Evolutionary conservation across 2,329 filamentous ascomycete genomes (phyloP), one percentile per base, ranked within the genome.

Genomic region (Neonectria magnoliae): DNA sequence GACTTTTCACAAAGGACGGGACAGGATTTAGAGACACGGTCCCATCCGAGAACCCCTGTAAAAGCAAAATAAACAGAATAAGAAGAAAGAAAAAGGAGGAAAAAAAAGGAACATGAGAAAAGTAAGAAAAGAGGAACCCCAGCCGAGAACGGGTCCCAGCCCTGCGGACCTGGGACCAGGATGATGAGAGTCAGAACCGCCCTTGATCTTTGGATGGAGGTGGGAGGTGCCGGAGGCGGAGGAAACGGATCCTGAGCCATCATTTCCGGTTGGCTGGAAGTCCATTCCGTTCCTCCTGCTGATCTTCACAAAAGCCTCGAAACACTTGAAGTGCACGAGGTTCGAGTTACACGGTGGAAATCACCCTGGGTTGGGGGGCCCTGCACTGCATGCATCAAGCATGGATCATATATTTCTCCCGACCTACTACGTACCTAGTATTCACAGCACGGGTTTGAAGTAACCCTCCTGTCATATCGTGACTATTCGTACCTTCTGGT

Each of bases 251-350:
- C 18, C 16, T 8, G 38, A 56, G 61, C 61, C 31, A 59, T 27
- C 56, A 38, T 59, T 55, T 59, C 61, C 56, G 61, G 61, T 64
- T 64, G 61, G 56, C 51, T 64, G 56, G 51, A 47, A 33, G 61
- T 36, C 36, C 51, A 56, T 59, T 51, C 61, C 56, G 50, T 64
- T 42, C 56, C 25, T 45, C 50, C 27, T 60, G 56, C 45, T 45
- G 52, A 45, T 45, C 55, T 51, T 59, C 44, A 45, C 38, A 31
- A 36, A 38, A 20, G 42, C 41, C 60, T 22, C 52, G 47, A 57
- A 44, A 53, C 47, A n/a, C n/a, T n/a, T n/a, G n/a, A 57, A 47
- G 20, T 53, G 29, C 36, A 38, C 22, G 29, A 6, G 41, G 20
- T 31, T 42, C 38, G 48, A 36, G 60, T 42, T 16, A 22, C 42